Conservation (phyloP, 2,329 filamentous ascomycete species). For the Epichloe baconii region DNA sequence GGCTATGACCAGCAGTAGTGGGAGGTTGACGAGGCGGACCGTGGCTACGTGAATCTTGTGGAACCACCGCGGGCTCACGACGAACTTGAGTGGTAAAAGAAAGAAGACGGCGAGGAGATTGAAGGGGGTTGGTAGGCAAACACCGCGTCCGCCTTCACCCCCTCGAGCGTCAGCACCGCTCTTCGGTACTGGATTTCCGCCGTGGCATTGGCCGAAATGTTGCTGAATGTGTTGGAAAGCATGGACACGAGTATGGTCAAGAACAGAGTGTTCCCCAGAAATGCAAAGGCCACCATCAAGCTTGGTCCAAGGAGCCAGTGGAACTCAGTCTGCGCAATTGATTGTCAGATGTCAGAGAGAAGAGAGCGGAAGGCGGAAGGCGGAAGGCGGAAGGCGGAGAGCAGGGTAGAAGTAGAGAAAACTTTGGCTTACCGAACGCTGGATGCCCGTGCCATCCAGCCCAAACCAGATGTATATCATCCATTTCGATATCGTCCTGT, state of each 20-base stretch:
- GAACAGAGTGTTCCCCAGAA: constrained; percentile 77
- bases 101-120: constrained; percentile 66
- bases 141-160: constrained; percentile 68
- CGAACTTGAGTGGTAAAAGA: constrained; percentile 62
- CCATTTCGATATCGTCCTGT: constrained; percentile 66
- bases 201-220: constrained; percentile 61
- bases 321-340: constrained; percentile 43
- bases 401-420: neutral
- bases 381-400: too few species aligned
- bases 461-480: constrained; percentile 93
- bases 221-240: constrained; percentile 72
- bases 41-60: constrained; percentile 77
- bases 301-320: constrained; percentile 68
- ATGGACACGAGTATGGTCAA: constrained; percentile 83
- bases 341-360: neutral
- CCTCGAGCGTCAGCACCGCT: constrained; percentile 71
- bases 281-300: constrained; percentile 73
- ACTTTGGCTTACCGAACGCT: constrained; percentile 32
- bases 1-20: constrained; percentile 58
- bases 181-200: constrained; percentile 76
- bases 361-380: neutral
- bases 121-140: constrained; percentile 72
- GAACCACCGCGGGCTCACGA: constrained; percentile 74
- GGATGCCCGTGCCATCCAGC: constrained; percentile 57
- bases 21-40: constrained; percentile 62